phyloP scores from a whole-genome alignment of 345 rosid genomes.

The Dovyalis caffra region DNA sequence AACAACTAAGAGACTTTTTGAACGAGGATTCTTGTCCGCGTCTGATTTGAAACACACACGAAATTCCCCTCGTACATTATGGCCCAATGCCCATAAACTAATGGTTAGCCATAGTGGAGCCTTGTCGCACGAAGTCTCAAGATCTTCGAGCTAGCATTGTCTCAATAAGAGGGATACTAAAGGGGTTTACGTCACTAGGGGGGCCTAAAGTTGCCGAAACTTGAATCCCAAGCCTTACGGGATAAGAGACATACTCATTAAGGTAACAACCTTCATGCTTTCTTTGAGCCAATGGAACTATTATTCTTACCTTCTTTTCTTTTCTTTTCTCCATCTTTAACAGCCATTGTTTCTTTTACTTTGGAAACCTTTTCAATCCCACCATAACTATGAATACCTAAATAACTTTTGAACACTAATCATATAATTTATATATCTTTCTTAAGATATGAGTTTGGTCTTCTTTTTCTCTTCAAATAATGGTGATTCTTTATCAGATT shows the following conservation, averaged over 20 bases:
- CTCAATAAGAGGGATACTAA: constrained; percentile 2
- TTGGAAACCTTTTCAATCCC: constrained; percentile 35
- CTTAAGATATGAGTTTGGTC: constrained; percentile 24
- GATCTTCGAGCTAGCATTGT: constrained; percentile 8
- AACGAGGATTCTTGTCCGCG: not conserved
- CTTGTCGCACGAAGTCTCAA: constrained; percentile 1
- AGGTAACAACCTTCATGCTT: constrained; percentile 23
- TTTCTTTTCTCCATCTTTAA: constrained; percentile 11
- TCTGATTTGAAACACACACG: not conserved
- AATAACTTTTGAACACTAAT: constrained; percentile 30
- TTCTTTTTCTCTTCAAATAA: constrained; percentile 25
- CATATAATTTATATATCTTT: constrained; percentile 16
- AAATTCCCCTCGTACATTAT: not conserved
- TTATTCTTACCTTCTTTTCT: constrained; percentile 2
- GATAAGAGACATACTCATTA: constrained; percentile 36
- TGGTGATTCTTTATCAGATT: constrained; percentile 17
- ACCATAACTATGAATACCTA: constrained; percentile 19
- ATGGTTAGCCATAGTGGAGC: constrained; percentile 21
- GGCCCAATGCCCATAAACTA: constrained; percentile 9
- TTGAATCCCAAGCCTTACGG: constrained; percentile 25
- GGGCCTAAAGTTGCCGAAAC: constrained; percentile 13
- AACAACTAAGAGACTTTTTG: constrained; percentile 1
- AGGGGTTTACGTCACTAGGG: not conserved
- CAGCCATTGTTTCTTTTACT: constrained; percentile 21
- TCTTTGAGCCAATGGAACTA: constrained; percentile 24